A percentile compares a stretch with the other conserved stretches of the same genome.
These are phyloP conservation scores for Beauveria asiatica DNA, from an alignment of 2,329 filamentous ascomycete species.

Conservation along the genomic window DNA sequence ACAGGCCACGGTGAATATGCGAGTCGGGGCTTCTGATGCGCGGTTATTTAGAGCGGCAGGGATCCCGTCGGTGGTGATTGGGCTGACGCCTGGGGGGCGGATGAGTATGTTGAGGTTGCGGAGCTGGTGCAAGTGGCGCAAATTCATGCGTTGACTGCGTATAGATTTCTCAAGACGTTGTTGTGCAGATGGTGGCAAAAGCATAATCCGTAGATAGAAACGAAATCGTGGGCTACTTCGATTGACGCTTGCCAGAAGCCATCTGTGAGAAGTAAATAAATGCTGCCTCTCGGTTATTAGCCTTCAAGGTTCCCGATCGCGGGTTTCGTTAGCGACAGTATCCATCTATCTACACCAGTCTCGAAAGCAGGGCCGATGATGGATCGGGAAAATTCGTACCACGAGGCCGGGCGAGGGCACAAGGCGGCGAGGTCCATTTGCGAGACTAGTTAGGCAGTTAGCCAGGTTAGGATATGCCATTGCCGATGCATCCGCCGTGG, in stretches of 20 bases:
- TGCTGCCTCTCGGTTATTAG: too few relatives aligned
- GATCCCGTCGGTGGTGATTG: constrained; percentile 12
- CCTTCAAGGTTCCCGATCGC: not conserved
- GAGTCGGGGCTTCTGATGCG: constrained; percentile 13
- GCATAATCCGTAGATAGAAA: not conserved
- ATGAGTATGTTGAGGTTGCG: constrained; percentile 9
- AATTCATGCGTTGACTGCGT: constrained; percentile 12
- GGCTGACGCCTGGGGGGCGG: constrained; percentile 11
- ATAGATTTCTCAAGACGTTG: not conserved
- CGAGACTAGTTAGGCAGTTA: not conserved
- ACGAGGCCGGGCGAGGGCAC: not conserved
- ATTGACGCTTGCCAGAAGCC: too few relatives aligned
- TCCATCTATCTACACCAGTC: not conserved
- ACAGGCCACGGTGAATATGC: constrained; percentile 11
- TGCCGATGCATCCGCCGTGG: not conserved
- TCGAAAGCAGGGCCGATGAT: not conserved
- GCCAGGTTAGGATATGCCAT: not conserved
- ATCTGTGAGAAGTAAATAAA: too few relatives aligned
- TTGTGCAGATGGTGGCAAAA: not conserved
- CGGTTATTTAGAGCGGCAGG: constrained; percentile 8
- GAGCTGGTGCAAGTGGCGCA: constrained; percentile 13
- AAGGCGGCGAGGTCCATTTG: not conserved
- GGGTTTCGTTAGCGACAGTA: not conserved
- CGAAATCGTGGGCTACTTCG: not conserved
- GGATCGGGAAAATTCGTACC: not conserved